Evolutionary conservation across 2,329 filamentous ascomycete species (phyloP).

Genomic region (Ophiostoma tasmaniense): DNA sequence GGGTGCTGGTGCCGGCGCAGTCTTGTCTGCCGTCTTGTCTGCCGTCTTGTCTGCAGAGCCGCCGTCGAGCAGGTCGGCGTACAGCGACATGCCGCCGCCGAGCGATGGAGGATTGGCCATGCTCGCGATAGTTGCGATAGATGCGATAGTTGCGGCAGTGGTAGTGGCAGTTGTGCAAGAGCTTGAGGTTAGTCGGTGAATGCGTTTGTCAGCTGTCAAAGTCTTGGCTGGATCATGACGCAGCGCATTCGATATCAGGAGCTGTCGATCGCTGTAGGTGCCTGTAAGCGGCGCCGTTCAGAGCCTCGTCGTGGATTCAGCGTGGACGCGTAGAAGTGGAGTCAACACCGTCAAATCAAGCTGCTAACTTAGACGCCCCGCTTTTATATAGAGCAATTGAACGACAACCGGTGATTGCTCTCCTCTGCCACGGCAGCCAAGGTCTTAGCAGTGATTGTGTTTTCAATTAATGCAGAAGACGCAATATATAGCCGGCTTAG

Average conservation of each 20-base stretch:
- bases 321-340: too few relatives aligned
- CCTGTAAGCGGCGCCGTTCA: neutral
- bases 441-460: neutral
- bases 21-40: constrained; percentile 34
- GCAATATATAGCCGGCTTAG: neutral
- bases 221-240: neutral
- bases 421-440: neutral
- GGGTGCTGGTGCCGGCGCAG: constrained; percentile 26
- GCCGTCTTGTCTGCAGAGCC: constrained; percentile 32
- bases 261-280: neutral
- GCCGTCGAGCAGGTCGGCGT: constrained; percentile 76
- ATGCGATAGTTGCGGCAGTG: neutral
- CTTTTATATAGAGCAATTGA: too few relatives aligned
- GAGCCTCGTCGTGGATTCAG: too few relatives aligned
- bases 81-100: constrained; percentile 59
- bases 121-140: neutral
- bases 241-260: neutral
- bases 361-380: too few relatives aligned
- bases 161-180: too few relatives aligned
- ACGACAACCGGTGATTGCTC: neutral
- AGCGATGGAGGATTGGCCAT: constrained; percentile 30
- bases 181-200: too few relatives aligned
- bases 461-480: too few relatives aligned
- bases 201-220: neutral
- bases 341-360: neutral